Conservation (phyloP, 192 early-diverging fungal species). For the Chytriomyces sp. region DNA sequence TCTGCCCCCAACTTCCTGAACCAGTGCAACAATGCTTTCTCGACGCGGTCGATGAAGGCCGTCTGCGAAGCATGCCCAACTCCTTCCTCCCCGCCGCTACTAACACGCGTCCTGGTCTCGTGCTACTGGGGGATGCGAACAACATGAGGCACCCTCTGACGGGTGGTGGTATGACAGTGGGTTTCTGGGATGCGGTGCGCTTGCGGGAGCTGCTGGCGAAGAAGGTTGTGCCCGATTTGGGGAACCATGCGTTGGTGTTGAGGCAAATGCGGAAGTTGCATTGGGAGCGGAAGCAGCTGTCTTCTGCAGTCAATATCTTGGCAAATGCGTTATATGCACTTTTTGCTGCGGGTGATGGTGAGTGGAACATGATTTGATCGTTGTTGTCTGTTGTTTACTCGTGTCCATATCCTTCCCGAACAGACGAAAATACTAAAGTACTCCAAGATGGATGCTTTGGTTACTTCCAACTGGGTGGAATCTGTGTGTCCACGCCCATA, state of each 20-base stretch:
- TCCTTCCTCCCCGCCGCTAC: slow-evolving; percentile 80
- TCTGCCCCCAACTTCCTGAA: slow-evolving; percentile 74
- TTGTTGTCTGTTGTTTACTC: neutral
- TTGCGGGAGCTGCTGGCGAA: slow-evolving; percentile 62
- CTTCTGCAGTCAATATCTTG: slow-evolving; percentile 84
- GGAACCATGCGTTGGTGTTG: slow-evolving; percentile 48
- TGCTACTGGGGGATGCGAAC: slow-evolving; percentile 91
- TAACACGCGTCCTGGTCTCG: slow-evolving; percentile 73
- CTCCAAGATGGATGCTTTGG: slow-evolving; percentile 86
- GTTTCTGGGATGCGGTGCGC: slow-evolving; percentile 85
- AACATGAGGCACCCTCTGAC: slow-evolving; percentile 97
- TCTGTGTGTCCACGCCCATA: slow-evolving; percentile 78
- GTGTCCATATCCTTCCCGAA: neutral
- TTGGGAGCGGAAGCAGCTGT: slow-evolving; percentile 76
- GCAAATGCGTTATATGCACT: slow-evolving; percentile 90
- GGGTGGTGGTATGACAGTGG: slow-evolving; percentile 97
- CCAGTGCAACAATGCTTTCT: slow-evolving; percentile 59
- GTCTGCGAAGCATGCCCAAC: slow-evolving; percentile 87
- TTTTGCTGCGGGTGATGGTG: slow-evolving; percentile 81
- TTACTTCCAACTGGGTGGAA: slow-evolving; percentile 84
- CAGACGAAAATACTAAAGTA: slow-evolving; percentile 69
- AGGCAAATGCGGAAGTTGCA: slow-evolving; percentile 67
- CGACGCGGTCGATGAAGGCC: slow-evolving; percentile 67
- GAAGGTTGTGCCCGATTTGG: slow-evolving; percentile 48
- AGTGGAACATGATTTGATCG: slow-evolving; percentile 19